Conservation (phyloP, 2,329 filamentous ascomycete genomes). For the Hymenoscyphus fructigenus region DNA sequence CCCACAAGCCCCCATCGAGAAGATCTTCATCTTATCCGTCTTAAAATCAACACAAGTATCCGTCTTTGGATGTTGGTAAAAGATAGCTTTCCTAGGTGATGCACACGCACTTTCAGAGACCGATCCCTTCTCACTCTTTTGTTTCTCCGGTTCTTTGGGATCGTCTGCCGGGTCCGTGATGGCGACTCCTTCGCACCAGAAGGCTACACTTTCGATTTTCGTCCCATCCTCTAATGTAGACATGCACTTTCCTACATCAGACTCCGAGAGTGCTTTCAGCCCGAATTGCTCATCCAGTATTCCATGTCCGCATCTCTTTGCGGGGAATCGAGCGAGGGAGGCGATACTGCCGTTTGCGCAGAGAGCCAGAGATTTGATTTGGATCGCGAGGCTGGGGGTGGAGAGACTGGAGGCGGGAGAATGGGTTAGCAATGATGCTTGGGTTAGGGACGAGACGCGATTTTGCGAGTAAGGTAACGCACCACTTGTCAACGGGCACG, state of each 20-base stretch:
- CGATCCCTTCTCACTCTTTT: conserved; percentile 13
- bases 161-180: conserved; percentile 14
- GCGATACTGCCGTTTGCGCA: no score
- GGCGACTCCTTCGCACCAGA: conserved; percentile 23
- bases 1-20: conserved; percentile 11
- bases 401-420: no score
- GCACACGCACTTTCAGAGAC: conserved; percentile 14
- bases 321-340: no score
- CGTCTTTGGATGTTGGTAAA: conserved; percentile 14
- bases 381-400: no score
- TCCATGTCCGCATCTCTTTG: no score
- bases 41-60: conserved; percentile 19
- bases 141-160: conserved; percentile 6
- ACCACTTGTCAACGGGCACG: no score
- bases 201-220: conserved; percentile 16
- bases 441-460: no score
- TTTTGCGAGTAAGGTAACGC: no score
- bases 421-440: no score
- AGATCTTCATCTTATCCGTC: conserved; percentile 15
- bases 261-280: conserved; percentile 9
- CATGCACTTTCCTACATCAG: conserved; percentile 18
- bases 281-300: no score
- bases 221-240: not conserved
- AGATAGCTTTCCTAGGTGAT: conserved; percentile 4
- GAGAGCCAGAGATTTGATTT: no score